These are phyloP conservation scores for Picochlorum sp. DNA, from an alignment of 139 green algal species.

Conservation along the genomic window DNA sequence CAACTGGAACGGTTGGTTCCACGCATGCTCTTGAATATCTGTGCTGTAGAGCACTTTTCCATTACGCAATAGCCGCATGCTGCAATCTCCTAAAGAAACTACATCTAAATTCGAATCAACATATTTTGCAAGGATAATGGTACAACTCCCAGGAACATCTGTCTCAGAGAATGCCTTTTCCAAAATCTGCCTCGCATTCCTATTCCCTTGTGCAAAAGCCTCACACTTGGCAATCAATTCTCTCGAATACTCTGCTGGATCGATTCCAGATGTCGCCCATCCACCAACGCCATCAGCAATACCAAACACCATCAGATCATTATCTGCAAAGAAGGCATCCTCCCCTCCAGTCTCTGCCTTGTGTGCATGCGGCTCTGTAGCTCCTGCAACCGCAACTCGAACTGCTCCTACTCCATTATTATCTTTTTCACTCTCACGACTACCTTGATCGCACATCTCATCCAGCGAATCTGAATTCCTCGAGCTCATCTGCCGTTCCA, in stretches of 20 bases:
- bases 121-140: slow-evolving; percentile 17
- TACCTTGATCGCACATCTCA: slow-evolving; percentile 5
- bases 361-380: slow-evolving; percentile 50
- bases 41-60: slow-evolving; percentile 56
- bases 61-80: slow-evolving; percentile 56
- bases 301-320: slow-evolving; percentile 50
- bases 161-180: slow-evolving; percentile 21
- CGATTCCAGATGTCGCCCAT: slow-evolving; percentile 78
- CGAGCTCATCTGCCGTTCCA: slow-evolving; percentile 16
- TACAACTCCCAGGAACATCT: slow-evolving; percentile 27
- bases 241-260: slow-evolving; percentile 69
- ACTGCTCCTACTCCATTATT: neutral
- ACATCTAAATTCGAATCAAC: neutral
- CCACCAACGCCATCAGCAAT: slow-evolving; percentile 84
- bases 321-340: slow-evolving; percentile 76
- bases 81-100: slow-evolving; percentile 63
- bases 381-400: slow-evolving; percentile 12
- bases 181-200: slow-evolving; percentile 16
- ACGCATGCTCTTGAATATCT: slow-evolving; percentile 84
- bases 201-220: neutral
- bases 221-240: slow-evolving; percentile 35
- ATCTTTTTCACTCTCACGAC: neutral
- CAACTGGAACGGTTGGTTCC: slow-evolving; percentile 94
- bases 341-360: slow-evolving; percentile 76
- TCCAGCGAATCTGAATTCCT: neutral